A percentile compares a stretch with the other conserved stretches of the same genome.
Evolutionary conservation across 495 filamentous ascomycete genomes (phyloP).

Genomic region (Aspergillus steynii): DNA sequence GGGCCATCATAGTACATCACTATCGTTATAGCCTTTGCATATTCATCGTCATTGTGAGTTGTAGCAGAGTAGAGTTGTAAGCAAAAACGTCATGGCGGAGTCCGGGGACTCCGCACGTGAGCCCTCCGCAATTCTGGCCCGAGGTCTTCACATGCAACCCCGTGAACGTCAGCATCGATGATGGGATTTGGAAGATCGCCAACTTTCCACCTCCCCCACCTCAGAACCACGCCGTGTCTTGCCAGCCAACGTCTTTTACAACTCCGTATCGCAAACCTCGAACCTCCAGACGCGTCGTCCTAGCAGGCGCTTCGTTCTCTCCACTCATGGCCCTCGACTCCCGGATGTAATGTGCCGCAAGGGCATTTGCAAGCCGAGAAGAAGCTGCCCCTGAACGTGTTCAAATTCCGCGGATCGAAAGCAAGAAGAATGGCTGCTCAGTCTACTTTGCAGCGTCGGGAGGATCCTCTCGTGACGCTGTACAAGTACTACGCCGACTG

Average conservation of each 20-base stretch:
- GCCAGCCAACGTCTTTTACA: not conserved
- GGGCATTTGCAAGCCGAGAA: constrained; percentile 10
- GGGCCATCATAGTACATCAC: too few relatives aligned
- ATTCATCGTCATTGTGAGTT: too few relatives aligned
- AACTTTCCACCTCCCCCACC: constrained; percentile 1
- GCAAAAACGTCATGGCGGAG: not conserved
- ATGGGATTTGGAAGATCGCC: constrained; percentile 14
- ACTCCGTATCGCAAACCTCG: not conserved
- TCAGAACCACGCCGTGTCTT: not conserved
- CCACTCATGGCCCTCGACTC: constrained; percentile 21
- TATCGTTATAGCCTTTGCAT: too few relatives aligned
- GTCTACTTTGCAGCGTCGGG: constrained; percentile 72
- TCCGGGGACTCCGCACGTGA: constrained; percentile 30
- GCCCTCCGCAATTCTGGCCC: constrained; percentile 19
- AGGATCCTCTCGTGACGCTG: constrained; percentile 69
- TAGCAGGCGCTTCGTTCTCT: constrained; percentile 4
- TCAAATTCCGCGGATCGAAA: not conserved
- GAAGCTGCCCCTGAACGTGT: not conserved
- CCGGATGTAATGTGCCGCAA: constrained; percentile 19
- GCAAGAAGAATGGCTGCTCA: constrained; percentile 70
- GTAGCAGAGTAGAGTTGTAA: too few relatives aligned
- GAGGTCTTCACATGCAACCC: constrained; percentile 35
- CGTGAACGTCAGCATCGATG: constrained; percentile 9
- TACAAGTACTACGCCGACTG: constrained; percentile 65
- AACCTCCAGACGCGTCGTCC: constrained; percentile 2